These are phyloP conservation scores for Triglochin maritima DNA, from an alignment of 106 monocot genomes.

Conservation along the genomic window DNA sequence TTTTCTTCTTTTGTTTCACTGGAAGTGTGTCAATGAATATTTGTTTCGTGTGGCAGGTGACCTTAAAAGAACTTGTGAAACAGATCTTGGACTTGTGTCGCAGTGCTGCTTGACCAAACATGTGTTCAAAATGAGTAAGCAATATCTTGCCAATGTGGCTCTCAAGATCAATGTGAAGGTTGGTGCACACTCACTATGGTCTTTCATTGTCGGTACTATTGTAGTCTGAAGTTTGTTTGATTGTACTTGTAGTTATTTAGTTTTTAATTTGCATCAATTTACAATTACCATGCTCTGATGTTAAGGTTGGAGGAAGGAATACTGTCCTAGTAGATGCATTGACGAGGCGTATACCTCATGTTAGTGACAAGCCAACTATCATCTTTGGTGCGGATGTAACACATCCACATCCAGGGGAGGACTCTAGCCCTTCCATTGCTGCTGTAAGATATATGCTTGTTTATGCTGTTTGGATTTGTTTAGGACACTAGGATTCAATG, in stretches of 20 bases:
- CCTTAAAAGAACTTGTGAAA: constrained; percentile 93
- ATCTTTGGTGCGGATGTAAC: constrained; percentile 99
- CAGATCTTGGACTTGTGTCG: constrained; percentile 87
- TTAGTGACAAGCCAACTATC: constrained; percentile 82
- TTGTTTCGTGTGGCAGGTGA: constrained; percentile 39
- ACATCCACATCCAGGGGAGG: constrained; percentile 97
- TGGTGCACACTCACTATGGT: not conserved
- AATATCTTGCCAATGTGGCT: constrained; percentile 96
- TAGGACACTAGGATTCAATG: no score
- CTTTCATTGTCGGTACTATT: no score
- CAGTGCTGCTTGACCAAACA: constrained; percentile 96
- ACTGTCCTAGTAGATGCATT: constrained; percentile 90
- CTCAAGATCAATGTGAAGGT: constrained; percentile 99
- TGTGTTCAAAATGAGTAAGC: constrained; percentile 74
- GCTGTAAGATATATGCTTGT: constrained; percentile 40
- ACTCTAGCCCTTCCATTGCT: constrained; percentile 94
- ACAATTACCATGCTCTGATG: not conserved
- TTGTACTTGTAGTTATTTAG: no score
- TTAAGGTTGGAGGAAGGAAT: constrained; percentile 87
- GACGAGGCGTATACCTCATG: constrained; percentile 59
- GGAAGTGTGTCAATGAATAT: not conserved
- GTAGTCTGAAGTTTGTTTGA: no score
- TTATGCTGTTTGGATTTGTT: not conserved
- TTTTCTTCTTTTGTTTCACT: not conserved
- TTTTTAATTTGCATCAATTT: no score